phyloP scores from a whole-genome alignment of 352 stramenopile genomes.

The Phytophthora fragariae region DNA sequence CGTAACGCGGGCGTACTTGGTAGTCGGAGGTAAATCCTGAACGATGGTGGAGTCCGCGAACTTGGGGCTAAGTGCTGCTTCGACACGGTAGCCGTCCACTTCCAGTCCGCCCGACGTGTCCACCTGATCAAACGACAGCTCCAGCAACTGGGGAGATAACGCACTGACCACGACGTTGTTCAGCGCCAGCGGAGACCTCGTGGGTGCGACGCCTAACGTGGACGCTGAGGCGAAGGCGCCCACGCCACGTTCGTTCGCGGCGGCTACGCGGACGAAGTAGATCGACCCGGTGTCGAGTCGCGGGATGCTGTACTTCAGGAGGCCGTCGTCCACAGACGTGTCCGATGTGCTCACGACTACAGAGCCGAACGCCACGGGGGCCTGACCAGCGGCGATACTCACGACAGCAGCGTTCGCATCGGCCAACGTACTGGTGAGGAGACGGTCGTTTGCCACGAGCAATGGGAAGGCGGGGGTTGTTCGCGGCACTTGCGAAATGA shows the following conservation, averaged over 20 bases:
- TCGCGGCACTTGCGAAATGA: constrained; percentile 67
- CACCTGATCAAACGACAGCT: constrained; percentile 74
- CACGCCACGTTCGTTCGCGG: constrained; percentile 83
- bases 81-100: constrained; percentile 68
- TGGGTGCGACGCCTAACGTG: constrained; percentile 42
- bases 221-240: constrained; percentile 58
- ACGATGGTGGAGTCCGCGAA: constrained; percentile 24
- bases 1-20: constrained; percentile 69
- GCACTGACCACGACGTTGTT: constrained; percentile 49
- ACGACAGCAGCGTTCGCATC: constrained; percentile 40
- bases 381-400: constrained; percentile 33
- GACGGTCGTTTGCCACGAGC: constrained; percentile 64
- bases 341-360: constrained; percentile 33
- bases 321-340: constrained; percentile 7
- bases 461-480: constrained; percentile 37
- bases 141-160: constrained; percentile 48
- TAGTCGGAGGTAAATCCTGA: constrained; percentile 42
- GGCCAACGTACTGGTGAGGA: constrained; percentile 34
- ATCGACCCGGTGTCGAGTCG: constrained; percentile 53
- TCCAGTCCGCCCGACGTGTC: constrained; percentile 54
- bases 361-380: constrained; percentile 48
- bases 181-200: constrained; percentile 58
- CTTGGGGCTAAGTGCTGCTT: constrained; percentile 33
- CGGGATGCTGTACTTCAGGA: constrained; percentile 64
- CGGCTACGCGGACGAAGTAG: constrained; percentile 88